Conservation (phyloP, 2,329 filamentous ascomycete species). For the Aspergillus udagawae region DNA sequence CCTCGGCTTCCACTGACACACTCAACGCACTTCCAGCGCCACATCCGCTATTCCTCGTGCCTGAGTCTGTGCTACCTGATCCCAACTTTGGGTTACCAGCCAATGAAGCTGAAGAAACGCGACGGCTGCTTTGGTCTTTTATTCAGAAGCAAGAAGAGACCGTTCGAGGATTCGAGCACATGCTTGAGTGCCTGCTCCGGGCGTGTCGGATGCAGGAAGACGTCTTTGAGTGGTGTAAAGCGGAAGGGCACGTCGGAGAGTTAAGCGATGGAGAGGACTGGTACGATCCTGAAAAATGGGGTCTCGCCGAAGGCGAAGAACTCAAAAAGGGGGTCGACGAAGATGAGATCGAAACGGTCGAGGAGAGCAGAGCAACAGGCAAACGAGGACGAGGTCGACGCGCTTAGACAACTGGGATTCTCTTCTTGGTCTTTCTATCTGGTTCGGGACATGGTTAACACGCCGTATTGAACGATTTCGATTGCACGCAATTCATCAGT, state of each 20-base stretch:
- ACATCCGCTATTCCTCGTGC: conserved; percentile 56
- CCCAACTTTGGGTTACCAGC: conserved; percentile 55
- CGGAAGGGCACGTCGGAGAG: conserved; percentile 61
- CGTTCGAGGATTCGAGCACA: conserved; percentile 52
- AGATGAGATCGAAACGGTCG: conserved; percentile 55
- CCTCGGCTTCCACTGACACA: conserved; percentile 27
- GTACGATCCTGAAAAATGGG: conserved; percentile 62
- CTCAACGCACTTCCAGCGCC: conserved; percentile 37
- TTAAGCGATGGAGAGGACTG: conserved; percentile 67
- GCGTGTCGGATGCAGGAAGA: conserved; percentile 58
- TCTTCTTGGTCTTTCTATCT: neutral
- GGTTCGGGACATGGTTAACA: neutral
- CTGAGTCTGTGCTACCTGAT: conserved; percentile 48
- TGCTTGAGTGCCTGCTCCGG: conserved; percentile 54
- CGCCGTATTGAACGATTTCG: neutral
- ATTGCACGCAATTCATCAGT: neutral
- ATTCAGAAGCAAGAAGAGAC: conserved; percentile 65
- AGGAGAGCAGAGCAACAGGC: conserved; percentile 36
- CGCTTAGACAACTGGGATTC: conserved; percentile 15
- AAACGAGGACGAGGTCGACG: conserved; percentile 40
- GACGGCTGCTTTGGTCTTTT: conserved; percentile 57
- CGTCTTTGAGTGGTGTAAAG: conserved; percentile 58
- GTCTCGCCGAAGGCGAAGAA: conserved; percentile 50
- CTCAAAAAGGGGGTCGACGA: conserved; percentile 59
- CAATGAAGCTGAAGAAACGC: conserved; percentile 59